A percentile compares a stretch with the other conserved stretches of the same genome.
phyloP scores from a whole-genome alignment of 1,284 basidiomycete species.

The Puccinia triticina region DNA sequence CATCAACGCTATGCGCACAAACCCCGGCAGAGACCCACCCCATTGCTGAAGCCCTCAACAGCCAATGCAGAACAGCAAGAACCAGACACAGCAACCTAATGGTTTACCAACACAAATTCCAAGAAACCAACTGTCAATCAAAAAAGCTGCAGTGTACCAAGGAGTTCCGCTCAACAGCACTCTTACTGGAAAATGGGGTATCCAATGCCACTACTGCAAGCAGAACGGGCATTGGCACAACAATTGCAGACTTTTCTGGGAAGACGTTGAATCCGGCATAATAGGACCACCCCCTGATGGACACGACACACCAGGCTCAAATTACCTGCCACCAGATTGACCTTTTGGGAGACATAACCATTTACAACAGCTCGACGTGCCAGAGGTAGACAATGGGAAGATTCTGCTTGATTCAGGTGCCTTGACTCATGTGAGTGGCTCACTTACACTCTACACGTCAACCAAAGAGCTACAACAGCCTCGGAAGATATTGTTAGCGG shows the following conservation, averaged over 20 bases:
- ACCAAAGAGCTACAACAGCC: background rate
- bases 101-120: too few relatives aligned
- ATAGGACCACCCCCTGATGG: background rate
- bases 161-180: background rate
- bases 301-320: background rate
- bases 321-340: background rate
- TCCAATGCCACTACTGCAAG: background rate
- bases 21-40: background rate
- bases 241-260: background rate
- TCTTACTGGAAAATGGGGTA: background rate
- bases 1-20: background rate
- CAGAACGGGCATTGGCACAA: background rate
- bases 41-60: too few relatives aligned
- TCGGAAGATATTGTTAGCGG: background rate
- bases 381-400: background rate
- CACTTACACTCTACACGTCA: background rate
- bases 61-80: too few relatives aligned
- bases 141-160: background rate
- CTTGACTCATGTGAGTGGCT: slow-evolving; percentile 11
- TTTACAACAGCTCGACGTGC: background rate
- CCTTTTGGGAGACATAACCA: background rate
- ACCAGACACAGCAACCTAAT: background rate
- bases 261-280: background rate
- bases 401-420: slow-evolving; percentile 9
- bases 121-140: background rate